Percentiles rank a stretch among this genome's conserved stretches.
These are phyloP conservation scores for Stygiomarasmius scandens DNA, from an alignment of 1,284 basidiomycete genomes.

Conservation along the genomic window DNA sequence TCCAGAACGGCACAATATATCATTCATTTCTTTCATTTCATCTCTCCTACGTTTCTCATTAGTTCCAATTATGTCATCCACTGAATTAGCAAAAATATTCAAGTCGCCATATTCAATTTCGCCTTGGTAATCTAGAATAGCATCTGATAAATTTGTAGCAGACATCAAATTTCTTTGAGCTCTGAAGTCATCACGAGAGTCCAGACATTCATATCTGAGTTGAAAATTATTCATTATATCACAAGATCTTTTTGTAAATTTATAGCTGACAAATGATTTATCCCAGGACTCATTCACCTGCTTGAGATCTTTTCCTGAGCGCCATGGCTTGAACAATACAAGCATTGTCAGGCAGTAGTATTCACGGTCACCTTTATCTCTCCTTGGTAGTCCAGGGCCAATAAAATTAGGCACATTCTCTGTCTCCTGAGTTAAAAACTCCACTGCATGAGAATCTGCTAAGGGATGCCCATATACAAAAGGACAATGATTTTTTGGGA, in stretches of 20 bases:
- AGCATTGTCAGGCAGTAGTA: conserved; percentile 8
- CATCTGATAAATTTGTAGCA: too few relatives aligned
- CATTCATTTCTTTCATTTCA: too few relatives aligned
- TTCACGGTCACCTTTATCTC: conserved; percentile 3
- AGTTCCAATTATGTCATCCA: too few relatives aligned
- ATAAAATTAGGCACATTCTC: not conserved
- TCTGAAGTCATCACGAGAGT: conserved; percentile 21
- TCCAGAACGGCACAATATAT: too few relatives aligned
- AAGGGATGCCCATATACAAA: conserved; percentile 2
- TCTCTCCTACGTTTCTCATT: too few relatives aligned
- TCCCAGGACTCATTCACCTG: conserved; percentile 9
- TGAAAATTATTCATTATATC: conserved; percentile 22
- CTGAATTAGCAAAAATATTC: too few relatives aligned
- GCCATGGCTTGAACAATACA: conserved; percentile 19
- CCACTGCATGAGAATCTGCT: not conserved
- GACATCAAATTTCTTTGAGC: conserved; percentile 3
- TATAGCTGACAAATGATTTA: conserved; percentile 14
- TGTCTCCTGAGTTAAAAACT: not conserved
- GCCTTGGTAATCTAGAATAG: too few relatives aligned
- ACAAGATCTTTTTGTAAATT: conserved; percentile 7
- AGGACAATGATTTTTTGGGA: not conserved
- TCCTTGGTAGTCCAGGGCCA: not conserved
- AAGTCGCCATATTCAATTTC: too few relatives aligned
- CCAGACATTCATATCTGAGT: conserved; percentile 22
- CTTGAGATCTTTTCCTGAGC: conserved; percentile 18